Evolutionary conservation across 139 green algal species (phyloP), one percentile per base, ranked within the genome.

Genomic region (Eudorina sp.): DNA sequence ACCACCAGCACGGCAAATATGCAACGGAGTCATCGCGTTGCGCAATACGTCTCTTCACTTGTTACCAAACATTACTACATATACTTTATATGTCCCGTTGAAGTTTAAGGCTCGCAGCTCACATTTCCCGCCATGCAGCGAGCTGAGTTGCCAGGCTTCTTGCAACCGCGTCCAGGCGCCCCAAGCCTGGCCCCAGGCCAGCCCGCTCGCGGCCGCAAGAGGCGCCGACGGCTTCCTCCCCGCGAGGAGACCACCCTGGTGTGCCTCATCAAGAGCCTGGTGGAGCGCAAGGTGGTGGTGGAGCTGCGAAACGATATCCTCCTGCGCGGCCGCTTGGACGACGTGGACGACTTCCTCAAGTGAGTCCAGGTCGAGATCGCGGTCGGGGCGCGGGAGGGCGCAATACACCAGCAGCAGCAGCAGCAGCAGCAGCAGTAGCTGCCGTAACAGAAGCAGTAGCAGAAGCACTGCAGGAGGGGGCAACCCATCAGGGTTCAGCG

Each of bases 291-390:
- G 31, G 53, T 93, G 27, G 88, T 92, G 58, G 84, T 91, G 27
- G 90, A 93, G 84, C 84, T 93, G 34, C 84, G 88, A 18, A 93
- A 90, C 38, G 90, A 93, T 34, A 40, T 80, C 36, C 86, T 93
- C 29, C 51, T 93, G 43, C 81, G 79, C n/a, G 90, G 88, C 0
- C 60, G 19, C 21, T 51, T 93, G 40, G 88, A 91, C 38, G 73
- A 86, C 16, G 79, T 87, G 0, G 90, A 93, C n/a, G 90, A 93
- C 18, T 93, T 78, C 60, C 84, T 92, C 68, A 93, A 93, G 90
- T 93, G 84, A 89, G 90, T 81, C 19, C 2, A 36, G 43, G 27
- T 45, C n/a, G n/a, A n/a, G n/a, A n/a, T n/a, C n/a, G n/a, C n/a
- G n/a, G n/a, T n/a, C n/a, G n/a, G n/a, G n/a, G n/a, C n/a, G n/a